These are phyloP conservation scores for Colletotrichum somersetense DNA, from an alignment of 2,329 filamentous ascomycete genomes.

Conservation along the genomic window DNA sequence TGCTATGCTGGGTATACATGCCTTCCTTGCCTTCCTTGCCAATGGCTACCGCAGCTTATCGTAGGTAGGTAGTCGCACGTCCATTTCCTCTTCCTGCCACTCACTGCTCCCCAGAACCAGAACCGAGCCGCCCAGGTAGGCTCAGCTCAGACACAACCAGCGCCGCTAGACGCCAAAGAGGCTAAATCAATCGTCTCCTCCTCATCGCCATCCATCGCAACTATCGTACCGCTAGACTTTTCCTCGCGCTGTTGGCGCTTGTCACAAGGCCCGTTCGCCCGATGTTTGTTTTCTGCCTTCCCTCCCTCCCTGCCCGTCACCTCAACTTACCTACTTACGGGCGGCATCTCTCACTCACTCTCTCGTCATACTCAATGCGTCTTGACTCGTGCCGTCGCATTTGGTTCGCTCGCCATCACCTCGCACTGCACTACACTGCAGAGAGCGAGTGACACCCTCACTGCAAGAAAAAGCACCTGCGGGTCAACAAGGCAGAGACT, in stretches of 20 bases:
- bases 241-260: conserved; percentile 32
- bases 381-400: conserved; percentile 41
- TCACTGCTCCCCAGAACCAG: not conserved
- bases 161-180: not conserved
- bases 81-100: conserved; percentile 17
- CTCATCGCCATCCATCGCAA: conserved; percentile 2
- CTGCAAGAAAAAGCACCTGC: conserved; percentile 21
- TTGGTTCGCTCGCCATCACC: conserved; percentile 20
- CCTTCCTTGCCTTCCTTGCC: not conserved
- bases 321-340: not conserved
- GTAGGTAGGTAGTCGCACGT: conserved; percentile 3
- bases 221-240: conserved; percentile 6
- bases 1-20: conserved; percentile 3
- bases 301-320: not conserved
- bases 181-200: conserved; percentile 17
- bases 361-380: conserved; percentile 24
- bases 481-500: conserved; percentile 12
- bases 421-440: not conserved
- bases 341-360: not conserved
- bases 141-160: not conserved
- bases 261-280: conserved; percentile 13
- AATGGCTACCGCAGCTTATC: conserved; percentile 27
- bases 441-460: conserved; percentile 28
- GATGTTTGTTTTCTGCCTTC: not conserved
- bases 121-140: not conserved